phyloP scores from a whole-genome alignment of 2,329 filamentous ascomycete genomes.

The Colletotrichum ledebouriae region DNA sequence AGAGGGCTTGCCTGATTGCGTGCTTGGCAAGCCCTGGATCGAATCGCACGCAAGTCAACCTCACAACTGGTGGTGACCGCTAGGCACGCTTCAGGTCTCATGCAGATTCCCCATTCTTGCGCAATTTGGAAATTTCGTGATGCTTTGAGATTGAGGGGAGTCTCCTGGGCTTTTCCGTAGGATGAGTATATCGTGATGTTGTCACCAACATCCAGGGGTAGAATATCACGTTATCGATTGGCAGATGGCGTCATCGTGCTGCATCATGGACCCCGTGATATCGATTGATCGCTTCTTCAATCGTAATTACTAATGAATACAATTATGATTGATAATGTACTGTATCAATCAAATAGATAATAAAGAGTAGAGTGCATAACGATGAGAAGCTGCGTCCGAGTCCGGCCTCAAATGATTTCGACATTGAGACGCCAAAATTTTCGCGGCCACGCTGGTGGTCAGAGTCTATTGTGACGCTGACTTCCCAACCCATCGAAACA shows the following conservation, averaged over 20 bases:
- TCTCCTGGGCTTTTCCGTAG: too few relatives aligned
- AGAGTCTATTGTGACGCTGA: too few relatives aligned
- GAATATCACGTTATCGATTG: slow-evolving; percentile 34
- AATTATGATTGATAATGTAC: not conserved
- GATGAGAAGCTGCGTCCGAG: too few relatives aligned
- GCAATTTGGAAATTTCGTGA: too few relatives aligned
- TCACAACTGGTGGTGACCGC: slow-evolving; percentile 28
- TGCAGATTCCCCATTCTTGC: too few relatives aligned
- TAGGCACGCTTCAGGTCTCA: slow-evolving; percentile 15
- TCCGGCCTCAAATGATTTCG: too few relatives aligned
- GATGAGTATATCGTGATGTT: not conserved
- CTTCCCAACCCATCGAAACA: too few relatives aligned
- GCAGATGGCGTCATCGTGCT: slow-evolving; percentile 32
- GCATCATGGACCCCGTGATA: slow-evolving; percentile 19
- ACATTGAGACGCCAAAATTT: too few relatives aligned
- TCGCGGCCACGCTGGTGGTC: too few relatives aligned
- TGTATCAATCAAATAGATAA: not conserved
- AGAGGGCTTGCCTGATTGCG: slow-evolving; percentile 17
- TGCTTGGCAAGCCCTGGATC: slow-evolving; percentile 30
- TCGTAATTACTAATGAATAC: not conserved
- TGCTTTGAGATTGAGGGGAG: too few relatives aligned
- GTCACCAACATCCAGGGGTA: slow-evolving; percentile 16
- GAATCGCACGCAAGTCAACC: slow-evolving; percentile 13
- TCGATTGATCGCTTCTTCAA: slow-evolving; percentile 2
- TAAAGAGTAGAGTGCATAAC: too few relatives aligned